These are phyloP conservation scores for Colletotrichum gloeosporioides DNA, from an alignment of 2,329 filamentous ascomycete species.

Conservation along the genomic window DNA sequence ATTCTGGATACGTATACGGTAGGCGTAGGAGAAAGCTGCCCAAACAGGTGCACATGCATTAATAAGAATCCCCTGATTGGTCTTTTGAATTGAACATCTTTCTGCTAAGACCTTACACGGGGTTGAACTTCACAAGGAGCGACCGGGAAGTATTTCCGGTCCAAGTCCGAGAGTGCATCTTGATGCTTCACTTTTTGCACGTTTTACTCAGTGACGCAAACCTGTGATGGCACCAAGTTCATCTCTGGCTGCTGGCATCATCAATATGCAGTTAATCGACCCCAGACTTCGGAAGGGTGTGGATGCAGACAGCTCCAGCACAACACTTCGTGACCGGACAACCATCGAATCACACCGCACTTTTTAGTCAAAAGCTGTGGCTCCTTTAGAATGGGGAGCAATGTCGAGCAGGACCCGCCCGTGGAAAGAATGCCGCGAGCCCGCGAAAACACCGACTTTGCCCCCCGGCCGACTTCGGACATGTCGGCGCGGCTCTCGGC, in stretches of 20 bases:
- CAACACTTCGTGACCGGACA: not conserved
- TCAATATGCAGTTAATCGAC: not conserved
- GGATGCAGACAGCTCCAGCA: not conserved
- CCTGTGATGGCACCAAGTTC: not conserved
- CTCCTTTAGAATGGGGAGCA: not conserved
- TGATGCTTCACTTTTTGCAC: not conserved
- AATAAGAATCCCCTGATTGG: not conserved
- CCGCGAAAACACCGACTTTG: not conserved
- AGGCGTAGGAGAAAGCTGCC: not conserved
- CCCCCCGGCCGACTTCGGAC: constrained; percentile 5
- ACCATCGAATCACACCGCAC: constrained; percentile 14
- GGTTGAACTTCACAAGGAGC: not conserved
- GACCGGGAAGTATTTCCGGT: not conserved
- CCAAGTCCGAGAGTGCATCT: not conserved
- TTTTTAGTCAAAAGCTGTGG: constrained; percentile 15
- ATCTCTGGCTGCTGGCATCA: not conserved
- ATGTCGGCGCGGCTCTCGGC: constrained; percentile 15
- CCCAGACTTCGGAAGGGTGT: not conserved
- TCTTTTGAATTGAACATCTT: not conserved
- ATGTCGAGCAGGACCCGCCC: not conserved
- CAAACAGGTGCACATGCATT: not conserved
- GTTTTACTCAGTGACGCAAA: not conserved
- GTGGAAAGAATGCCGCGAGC: constrained; percentile 12
- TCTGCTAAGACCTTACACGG: not conserved
- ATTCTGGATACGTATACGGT: not conserved